Base-by-base conservation (phyloP, 345 rosid species). In the Citrus sinensis region DNA sequence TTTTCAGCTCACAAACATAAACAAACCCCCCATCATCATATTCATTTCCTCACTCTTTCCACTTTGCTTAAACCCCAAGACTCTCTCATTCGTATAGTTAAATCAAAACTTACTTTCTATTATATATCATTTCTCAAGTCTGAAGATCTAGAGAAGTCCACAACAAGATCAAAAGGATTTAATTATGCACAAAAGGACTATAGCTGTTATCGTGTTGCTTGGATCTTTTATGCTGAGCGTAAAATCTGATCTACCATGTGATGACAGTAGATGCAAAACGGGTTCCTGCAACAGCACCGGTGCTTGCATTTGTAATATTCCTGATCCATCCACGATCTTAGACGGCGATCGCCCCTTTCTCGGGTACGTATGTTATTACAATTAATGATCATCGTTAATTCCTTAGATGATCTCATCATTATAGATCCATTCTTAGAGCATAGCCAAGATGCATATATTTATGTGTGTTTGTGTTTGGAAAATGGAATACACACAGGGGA, bases 291-390 rank as follows among this genome's bases (percentile, higher is more conserved):
- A 73, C 67, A 22, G n/a, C 42, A 68, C 40, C 24, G 81, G 86
- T 34, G 66, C 32, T 68, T 83, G 86, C 80, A 73, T 80, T 78
- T 85, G 85, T 34, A 49, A 82, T 62, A 62, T 71, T 6, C 87
- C 87, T 19, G 80, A 82, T 80, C 83, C 87, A 64, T 85, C 83
- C 40, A 80, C 83, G 60, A 74, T 85, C 51, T 80, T 82, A 64
- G 85, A 80, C 34, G 87, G 87, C 0, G 78, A 82, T 71, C 87
- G 85, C 25, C 73, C 64, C 2, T 85, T 85, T 76, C 85, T 82
- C 29, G 78, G 87, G 85, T 73, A 78, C 5, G 67, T 19, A 78
- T 9, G 73, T 24, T 46, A 13, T 46, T 46, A 46, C 51, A 46
- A 11, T 46, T 46, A 46, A 46, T 13, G 51, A 46, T 13, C 51